Evolutionary conservation across 805 yeast species (phyloP), one percentile per base, ranked within the genome.

Genomic region (Candida manassasensis): DNA sequence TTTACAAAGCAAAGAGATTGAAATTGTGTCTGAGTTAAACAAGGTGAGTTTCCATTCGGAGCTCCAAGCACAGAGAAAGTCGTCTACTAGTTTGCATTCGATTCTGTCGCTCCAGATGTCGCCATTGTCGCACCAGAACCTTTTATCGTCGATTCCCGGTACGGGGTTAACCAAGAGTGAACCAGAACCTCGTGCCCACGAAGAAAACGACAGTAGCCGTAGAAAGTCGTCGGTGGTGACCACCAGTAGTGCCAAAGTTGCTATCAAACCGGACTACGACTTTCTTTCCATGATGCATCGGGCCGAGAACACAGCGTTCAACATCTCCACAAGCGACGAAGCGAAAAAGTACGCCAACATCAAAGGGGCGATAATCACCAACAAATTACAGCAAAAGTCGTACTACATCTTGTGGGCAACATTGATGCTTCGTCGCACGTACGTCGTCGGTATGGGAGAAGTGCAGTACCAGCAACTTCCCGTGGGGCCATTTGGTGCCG

Each of bases 311-410:
- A 35, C 9, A 8, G 4, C 12, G 13, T 13, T n/a, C 29, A 21
- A 5, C 7, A 11, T 11, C 11, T 17, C 27, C 3, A 19, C 15
- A 19, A 19, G 32, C 14, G 37, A 40, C 15, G 35, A 38, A 7
- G 34, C 36, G n/a, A 25, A 29, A 13, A 30, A 50, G 27, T 51
- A 26, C 32, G 40, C 50, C 9, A 48, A 53, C 17, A 45, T 60
- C 24, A 46, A 51, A 27, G 71, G 71, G 8, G 69, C 68, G n/a
- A 47, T 65, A 5, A 45, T 63, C 39, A 57, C 67, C 30, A 65
- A 65, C 38, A 63, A 61, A 12, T 49, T 58, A 33, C 71, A 58
- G 42, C 57, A 57, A 29, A 61, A 55, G 40, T 52, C 61, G 4
- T 52, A 60, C 41, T 63, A 53, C 36, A 49, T 61, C 12, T 35